Base-by-base conservation (phyloP, 2,329 filamentous ascomycete species). In the Fusarium citri region DNA sequence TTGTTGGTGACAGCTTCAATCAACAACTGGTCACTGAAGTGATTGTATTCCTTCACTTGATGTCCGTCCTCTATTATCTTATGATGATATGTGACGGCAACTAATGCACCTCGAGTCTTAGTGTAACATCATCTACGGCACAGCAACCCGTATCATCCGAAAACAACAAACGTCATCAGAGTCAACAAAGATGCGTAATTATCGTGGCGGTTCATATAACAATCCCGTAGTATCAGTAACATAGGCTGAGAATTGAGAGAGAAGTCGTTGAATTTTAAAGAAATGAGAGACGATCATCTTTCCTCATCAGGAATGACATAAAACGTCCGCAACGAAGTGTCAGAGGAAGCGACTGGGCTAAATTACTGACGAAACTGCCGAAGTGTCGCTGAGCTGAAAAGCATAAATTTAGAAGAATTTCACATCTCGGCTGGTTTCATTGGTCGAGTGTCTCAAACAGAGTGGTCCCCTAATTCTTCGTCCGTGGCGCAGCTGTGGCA, bases 401-500 rank as follows among this genome's bases (percentile, higher is more conserved):
- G 56, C 31, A 59, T 60, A 53, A 55, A 41, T 47, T 30, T 55
- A 66, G 48, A 66, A 41, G 37, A 48, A 57, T 49, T 55, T 45
- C 34, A 37, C 45, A 54, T 26, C 22, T 18, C 12, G 8, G 15
- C n/a, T 16, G 15, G 31, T n/a, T 16, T 65, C 37, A 72, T 72
- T 72, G 68, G 71, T 25, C 22, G 25, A 18, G 7, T 18, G 10
- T 26, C 26, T 34, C 30, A 23, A 16, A 34, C 46, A 34, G 15
- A 43, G 55, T 54, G 65, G 61, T 61, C 59, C 66, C 43, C 46
- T 55, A 59, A 43, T 43, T 42, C 22, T 40, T 59, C 42, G 55
- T 18, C 26, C 48, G 71, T 72, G 68, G 71, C 71, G 71, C 68
- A 73, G 71, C 57, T 43, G 59, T 50, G 59, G 59, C 64, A 63